Percentiles rank a stretch among this genome's conserved stretches.
These are phyloP conservation scores for Trichophyton simii DNA, from an alignment of 2,329 filamentous ascomycete species.

Conservation along the genomic window DNA sequence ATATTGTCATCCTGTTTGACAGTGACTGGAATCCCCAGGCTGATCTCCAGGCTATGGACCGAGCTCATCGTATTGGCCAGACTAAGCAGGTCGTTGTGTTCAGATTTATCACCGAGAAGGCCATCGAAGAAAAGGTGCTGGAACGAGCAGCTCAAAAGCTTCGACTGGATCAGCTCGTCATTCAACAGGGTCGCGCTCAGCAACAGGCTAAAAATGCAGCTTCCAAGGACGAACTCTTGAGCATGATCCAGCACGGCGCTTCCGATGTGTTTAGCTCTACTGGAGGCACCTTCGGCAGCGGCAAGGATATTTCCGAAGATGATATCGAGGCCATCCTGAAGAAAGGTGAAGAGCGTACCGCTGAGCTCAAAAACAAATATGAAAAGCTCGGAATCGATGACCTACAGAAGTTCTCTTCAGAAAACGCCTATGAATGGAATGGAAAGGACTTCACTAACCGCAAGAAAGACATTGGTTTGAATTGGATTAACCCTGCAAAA, in stretches of 20 bases:
- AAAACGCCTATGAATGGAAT: slow-evolving; percentile 98
- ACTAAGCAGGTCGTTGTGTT: slow-evolving; percentile 97
- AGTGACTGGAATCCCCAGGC: slow-evolving; percentile 99
- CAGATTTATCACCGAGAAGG: slow-evolving; percentile 92
- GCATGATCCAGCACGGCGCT: slow-evolving; percentile 98
- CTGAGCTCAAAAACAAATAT: slow-evolving; percentile 82
- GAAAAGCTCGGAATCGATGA: slow-evolving; percentile 96
- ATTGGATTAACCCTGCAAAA: slow-evolving; percentile 97
- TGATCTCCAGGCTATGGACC: slow-evolving; percentile 96
- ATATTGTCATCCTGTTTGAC: slow-evolving; percentile 93
- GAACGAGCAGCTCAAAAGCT: slow-evolving; percentile 95
- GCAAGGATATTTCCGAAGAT: slow-evolving; percentile 61
- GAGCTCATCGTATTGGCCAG: slow-evolving; percentile 94
- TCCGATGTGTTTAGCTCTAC: slow-evolving; percentile 78
- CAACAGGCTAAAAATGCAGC: slow-evolving; percentile 80
- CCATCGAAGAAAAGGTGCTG: slow-evolving; percentile 95
- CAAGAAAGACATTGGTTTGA: slow-evolving; percentile 85
- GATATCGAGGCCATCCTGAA: slow-evolving; percentile 83
- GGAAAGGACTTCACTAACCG: slow-evolving; percentile 85
- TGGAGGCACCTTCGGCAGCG: slow-evolving; percentile 47
- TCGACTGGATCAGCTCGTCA: slow-evolving; percentile 90
- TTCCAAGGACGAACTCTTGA: slow-evolving; percentile 89
- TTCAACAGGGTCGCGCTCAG: slow-evolving; percentile 91
- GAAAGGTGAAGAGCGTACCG: slow-evolving; percentile 78
- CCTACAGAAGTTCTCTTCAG: slow-evolving; percentile 91